Base-by-base conservation (phyloP, 2,329 filamentous ascomycete genomes). In the Aspergillus fumigatus region DNA sequence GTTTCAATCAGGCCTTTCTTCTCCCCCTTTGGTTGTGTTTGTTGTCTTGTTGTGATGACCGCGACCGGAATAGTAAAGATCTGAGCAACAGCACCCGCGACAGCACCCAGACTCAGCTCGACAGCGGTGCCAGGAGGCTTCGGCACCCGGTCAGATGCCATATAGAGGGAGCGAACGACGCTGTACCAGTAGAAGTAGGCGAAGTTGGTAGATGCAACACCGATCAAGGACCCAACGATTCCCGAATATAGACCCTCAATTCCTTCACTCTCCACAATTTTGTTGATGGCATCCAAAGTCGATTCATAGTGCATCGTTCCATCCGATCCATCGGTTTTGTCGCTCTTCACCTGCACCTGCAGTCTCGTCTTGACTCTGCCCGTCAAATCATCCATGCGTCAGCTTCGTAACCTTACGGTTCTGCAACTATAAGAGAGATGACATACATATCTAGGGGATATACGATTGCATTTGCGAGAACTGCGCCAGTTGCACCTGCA, bases 181-280 rank as follows among this genome's bases (percentile, higher is more conserved):
- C 91, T 93, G 74, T 97, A 97, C 92, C 93, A 97, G 79, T 99
- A 99, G 74, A 99, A 99, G 78, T 99, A 99, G 67, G 94, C 94
- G 72, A 99, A 99, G 75, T 99, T 99, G 52, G 93, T 97, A 26
- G 92, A 97, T 1, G 92, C 93, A 38, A 99, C 94, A 53, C 94
- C 94, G 52, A 97, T 78, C 19, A 99, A 80, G 4, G 92, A 86
- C 51, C 93, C 92, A 58, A 85, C 82, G 73, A 99, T 92, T 59
- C 94, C 94, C 52, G 89, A 86, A 69, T 99, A 99, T 7, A 99
- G 84, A 6, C 94, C 94, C 49, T 79, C 68, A 8, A 94, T 55
- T 32, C 94, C 94, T 65, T 99, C 94, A 53, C 86, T 86, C 55
- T 86, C 83, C 38, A 89, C 76, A 63, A 99, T 97, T 70, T 91